Base-by-base conservation (phyloP, 176 grass and related monocot genomes). In the Bonia amplexicaulis region DNA sequence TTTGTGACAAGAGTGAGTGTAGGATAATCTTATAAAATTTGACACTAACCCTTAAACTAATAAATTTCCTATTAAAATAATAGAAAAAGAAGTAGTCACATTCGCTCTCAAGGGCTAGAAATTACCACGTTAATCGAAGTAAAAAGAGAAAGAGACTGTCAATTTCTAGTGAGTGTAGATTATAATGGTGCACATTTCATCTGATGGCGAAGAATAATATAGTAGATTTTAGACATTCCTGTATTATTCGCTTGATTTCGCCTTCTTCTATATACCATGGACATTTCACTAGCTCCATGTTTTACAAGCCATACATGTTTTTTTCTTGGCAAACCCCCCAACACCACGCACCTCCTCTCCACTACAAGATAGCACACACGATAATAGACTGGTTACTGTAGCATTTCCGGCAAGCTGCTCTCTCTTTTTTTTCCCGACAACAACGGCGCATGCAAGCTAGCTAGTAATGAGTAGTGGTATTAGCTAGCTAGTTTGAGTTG, bases 401-500 rank as follows among this genome's bases (percentile, higher is more conserved):
- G 0, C 61, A 80, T 67, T 35, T 9, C 39, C 2, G 52, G 20
- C 37, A 40, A 82, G n/a, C 19, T 40, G 54, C 42, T 10, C 42
- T 42, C 8, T 42, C 1, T 12, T 78, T 61, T 59, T 2, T 19
- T 14, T 2, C 65, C 1, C 16, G 17, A 49, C 11, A 44, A 29
- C 12, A n/a, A 12, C 0, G 40, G 27, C 13, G 9, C 75, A 42
- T 5, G 13, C 19, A 52, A 48, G 49, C 15, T 6, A 48, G 49
- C 15, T 6, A 52, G 49, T 17, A 6, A 1, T 0, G 16, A 52
- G 16, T 52, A 19, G 33, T 55, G 26, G 33, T 55, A 26, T 61
- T 19, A 40, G 31, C 22, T 7, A 42, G 10, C 52, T 47, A 48
- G 62, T 9, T 41, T 35, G 13, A 87, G 79, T 95, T 95, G 77